Evolutionary conservation across 2,329 filamentous ascomycete genomes (phyloP).

Genomic region (Dactylonectria estremocensis): DNA sequence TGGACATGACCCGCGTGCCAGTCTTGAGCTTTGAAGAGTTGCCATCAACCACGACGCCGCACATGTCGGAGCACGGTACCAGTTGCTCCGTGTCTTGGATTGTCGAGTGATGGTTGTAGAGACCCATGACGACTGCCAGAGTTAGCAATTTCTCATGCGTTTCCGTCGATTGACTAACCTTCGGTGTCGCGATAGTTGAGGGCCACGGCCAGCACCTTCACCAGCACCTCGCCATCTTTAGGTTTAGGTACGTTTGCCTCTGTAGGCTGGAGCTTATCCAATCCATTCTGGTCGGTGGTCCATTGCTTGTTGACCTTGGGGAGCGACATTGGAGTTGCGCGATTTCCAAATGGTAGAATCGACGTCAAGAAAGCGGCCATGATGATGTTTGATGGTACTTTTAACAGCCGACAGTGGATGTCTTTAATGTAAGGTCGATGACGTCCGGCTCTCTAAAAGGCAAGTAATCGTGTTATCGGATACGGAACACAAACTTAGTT

Average conservation of each 20-base stretch:
- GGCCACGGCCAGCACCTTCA: constrained; percentile 63
- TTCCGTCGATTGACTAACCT: constrained; percentile 50
- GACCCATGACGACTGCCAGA: constrained; percentile 71
- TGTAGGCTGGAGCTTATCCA: constrained; percentile 66
- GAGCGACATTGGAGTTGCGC: constrained; percentile 28
- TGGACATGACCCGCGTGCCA: constrained; percentile 78
- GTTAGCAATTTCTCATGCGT: background rate
- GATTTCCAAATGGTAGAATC: constrained; percentile 39
- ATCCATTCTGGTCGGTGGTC: constrained; percentile 68
- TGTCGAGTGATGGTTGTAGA: constrained; percentile 76
- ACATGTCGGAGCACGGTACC: constrained; percentile 80
- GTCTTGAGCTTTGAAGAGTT: constrained; percentile 60
- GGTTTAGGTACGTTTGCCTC: constrained; percentile 63
- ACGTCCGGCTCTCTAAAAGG: background rate
- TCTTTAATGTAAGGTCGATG: constrained; percentile 8
- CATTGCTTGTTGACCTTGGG: constrained; percentile 63
- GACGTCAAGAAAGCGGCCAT: constrained; percentile 45
- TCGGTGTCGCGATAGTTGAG: constrained; percentile 67
- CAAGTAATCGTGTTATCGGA: background rate
- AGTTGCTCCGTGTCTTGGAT: constrained; percentile 59
- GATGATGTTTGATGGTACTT: constrained; percentile 1
- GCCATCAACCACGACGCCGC: constrained; percentile 71
- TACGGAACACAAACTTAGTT: background rate
- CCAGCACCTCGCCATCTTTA: constrained; percentile 66
- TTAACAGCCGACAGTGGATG: constrained; percentile 4